Conservation (phyloP, 1,284 basidiomycete species). For the Cronartium quercuum region DNA sequence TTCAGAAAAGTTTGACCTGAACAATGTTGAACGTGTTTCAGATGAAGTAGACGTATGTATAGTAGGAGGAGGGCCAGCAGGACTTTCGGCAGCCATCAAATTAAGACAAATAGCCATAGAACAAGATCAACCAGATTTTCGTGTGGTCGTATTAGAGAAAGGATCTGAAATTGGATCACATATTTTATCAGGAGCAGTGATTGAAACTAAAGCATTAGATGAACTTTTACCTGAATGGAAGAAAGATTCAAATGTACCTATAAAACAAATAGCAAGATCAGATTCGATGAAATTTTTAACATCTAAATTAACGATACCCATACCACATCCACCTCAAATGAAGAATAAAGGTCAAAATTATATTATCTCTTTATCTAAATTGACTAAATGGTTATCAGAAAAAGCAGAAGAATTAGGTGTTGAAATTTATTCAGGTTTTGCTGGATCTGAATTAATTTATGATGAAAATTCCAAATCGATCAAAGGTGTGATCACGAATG, state of each 20-base stretch:
- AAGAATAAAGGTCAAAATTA: constrained; percentile 89
- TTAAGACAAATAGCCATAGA: constrained; percentile 87
- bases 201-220: constrained; percentile 84
- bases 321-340: constrained; percentile 98
- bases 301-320: constrained; percentile 63
- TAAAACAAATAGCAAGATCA: constrained; percentile 72
- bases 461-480: constrained; percentile 64
- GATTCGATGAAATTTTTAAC: constrained; percentile 87
- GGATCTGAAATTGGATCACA: constrained; percentile 87
- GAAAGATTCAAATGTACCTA: constrained; percentile 54
- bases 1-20: constrained; percentile 46
- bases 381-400: constrained; percentile 81
- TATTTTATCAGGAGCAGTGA: constrained; percentile 89
- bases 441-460: constrained; percentile 75
- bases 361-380: constrained; percentile 79
- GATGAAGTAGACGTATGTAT: constrained; percentile 89
- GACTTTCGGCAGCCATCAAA: constrained; percentile 89
- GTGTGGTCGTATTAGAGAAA: constrained; percentile 94
- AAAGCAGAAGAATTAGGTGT: constrained; percentile 84
- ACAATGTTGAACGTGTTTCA: constrained; percentile 48
- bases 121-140: constrained; percentile 62
- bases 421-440: constrained; percentile 96
- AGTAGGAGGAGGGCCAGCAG: constrained; percentile 90
- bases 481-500: constrained; percentile 83
- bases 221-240: constrained; percentile 88